Conservation (phyloP, 257 asterid species). For the Thymus quinquecostatus region DNA sequence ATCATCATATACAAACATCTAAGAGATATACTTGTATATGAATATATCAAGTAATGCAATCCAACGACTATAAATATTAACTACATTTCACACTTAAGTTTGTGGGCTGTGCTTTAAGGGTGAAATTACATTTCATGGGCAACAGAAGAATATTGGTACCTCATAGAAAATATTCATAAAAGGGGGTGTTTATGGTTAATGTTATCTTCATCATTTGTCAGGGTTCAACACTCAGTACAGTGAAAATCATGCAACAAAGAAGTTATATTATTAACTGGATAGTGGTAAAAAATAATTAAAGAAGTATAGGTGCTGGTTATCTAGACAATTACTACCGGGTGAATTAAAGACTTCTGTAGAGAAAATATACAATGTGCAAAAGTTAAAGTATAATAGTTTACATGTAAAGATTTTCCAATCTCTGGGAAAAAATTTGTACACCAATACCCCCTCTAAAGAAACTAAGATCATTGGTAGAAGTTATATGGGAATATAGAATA, state of each 20-base stretch:
- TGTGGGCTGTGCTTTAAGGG: neutral
- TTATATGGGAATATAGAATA: neutral
- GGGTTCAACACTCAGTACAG: neutral
- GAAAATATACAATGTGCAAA: neutral
- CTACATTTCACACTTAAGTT: no score
- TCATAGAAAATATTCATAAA: constrained; percentile 1
- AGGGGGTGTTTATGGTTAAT: neutral
- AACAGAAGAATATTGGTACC: neutral
- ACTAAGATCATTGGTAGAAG: neutral
- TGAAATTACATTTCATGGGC: neutral
- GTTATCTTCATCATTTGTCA: neutral
- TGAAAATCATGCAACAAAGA: neutral
- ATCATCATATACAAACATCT: neutral
- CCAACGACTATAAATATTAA: neutral
- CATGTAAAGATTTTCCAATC: neutral
- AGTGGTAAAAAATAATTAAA: no score
- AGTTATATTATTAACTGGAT: neutral
- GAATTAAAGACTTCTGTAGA: neutral
- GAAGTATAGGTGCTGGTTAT: neutral
- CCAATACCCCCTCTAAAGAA: neutral
- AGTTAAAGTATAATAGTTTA: neutral
- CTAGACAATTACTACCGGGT: neutral
- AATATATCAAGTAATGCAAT: neutral
- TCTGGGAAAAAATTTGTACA: neutral
- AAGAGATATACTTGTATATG: neutral